Base-by-base conservation (phyloP, 2,329 filamentous ascomycete species). In the Sarocladium oryzae region DNA sequence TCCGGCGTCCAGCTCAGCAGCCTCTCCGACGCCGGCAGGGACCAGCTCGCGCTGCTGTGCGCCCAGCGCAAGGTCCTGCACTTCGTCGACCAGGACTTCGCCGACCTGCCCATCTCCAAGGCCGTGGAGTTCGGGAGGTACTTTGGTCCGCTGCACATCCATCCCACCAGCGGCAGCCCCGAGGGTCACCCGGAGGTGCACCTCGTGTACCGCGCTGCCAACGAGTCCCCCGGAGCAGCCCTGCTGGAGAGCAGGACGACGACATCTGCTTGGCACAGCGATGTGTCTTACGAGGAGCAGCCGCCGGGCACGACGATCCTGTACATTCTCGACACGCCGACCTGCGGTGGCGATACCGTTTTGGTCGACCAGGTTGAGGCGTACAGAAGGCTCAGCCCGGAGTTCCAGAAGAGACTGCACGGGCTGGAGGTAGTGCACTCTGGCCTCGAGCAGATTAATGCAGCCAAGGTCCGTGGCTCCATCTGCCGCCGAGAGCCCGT, bases 281-380 rank as follows among this genome's bases (percentile, higher is more conserved):
- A 96, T 58, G 85, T 95, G 1, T 88, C 86, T 0, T 96, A 95
- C 63, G 91, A 96, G 71, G 73, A 80, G 57, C 90, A 96, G 69
- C 89, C 91, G 1, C 89, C 91, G 0, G 89, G 89, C 26, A 96
- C 89, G 0, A 95, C 91, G 0, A 95, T 96, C 69, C 69, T 96
- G 32, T 95, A 95, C 63, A 76, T 90, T 48, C 78, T 96, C n/a
- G 89, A 96, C 63, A 84, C 81, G 40, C 90, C 90, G 1, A 75
- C 80, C 35, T 84, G 81, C 1, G 90, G 90, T 32, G 91, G 90
- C 45, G 90, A 96, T 63, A 96, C 90, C 0, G 71, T 95, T 2
- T 96, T 95, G 61, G 82, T 77, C 41, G 86, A 95, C 63, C 82
- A 86, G 58, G 89, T 76, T 0, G 85, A 87, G 66, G 90, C 91